phyloP scores from a whole-genome alignment of 2,329 filamentous ascomycete genomes.

The Sporothrix humicola region DNA sequence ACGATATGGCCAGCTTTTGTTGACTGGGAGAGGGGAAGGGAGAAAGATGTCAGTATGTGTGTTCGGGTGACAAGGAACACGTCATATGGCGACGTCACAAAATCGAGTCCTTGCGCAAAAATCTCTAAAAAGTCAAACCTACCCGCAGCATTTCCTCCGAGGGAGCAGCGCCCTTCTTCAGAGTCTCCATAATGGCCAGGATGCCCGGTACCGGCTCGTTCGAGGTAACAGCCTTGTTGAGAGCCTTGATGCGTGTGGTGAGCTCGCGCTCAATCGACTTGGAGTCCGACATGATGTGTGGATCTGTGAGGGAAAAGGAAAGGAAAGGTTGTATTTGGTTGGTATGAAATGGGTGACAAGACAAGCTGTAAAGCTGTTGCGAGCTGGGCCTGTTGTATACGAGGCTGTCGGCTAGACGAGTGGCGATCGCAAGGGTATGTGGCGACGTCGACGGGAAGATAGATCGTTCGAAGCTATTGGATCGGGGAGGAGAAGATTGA shows the following conservation, averaged over 20 bases:
- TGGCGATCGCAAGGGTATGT: constrained; percentile 16
- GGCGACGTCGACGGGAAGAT: neutral
- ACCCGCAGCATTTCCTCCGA: constrained; percentile 89
- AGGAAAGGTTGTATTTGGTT: neutral
- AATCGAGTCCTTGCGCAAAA: constrained; percentile 36
- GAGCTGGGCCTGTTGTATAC: neutral
- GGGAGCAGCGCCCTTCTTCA: constrained; percentile 80
- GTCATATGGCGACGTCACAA: neutral
- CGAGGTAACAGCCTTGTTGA: constrained; percentile 77
- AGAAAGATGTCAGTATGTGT: neutral
- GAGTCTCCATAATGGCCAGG: constrained; percentile 73
- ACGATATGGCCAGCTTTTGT: constrained; percentile 92
- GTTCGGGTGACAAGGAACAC: neutral
- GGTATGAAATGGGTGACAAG: neutral
- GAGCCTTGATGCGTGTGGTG: constrained; percentile 73
- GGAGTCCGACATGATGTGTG: constrained; percentile 30
- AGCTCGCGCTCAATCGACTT: constrained; percentile 75
- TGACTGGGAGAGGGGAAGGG: constrained; percentile 52
- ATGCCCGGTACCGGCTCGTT: constrained; percentile 77
- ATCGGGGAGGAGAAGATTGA: neutral
- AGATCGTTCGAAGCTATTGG: neutral
- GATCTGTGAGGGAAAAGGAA: neutral
- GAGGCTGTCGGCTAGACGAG: neutral
- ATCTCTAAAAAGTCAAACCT: constrained; percentile 42
- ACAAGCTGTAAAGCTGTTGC: neutral